Evolutionary conservation across 2,329 filamentous ascomycete genomes (phyloP).

Genomic region (Beauveria caledonica): DNA sequence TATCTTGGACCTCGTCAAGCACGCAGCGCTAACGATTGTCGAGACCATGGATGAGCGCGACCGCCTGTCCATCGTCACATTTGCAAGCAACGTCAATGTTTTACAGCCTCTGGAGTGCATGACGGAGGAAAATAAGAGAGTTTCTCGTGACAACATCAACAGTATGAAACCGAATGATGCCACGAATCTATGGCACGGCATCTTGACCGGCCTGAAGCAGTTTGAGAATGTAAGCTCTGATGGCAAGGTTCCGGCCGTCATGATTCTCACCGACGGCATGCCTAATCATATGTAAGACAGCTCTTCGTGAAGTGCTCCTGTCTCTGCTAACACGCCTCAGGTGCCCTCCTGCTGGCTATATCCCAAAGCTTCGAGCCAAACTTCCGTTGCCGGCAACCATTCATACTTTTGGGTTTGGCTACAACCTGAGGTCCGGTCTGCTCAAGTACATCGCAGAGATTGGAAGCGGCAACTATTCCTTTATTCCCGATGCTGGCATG

Average conservation of each 20-base stretch:
- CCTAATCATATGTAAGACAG: slow-evolving; percentile 42
- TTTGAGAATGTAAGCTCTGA: slow-evolving; percentile 28
- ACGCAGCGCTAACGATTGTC: slow-evolving; percentile 50
- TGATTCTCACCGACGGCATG: slow-evolving; percentile 47
- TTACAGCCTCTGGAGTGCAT: slow-evolving; percentile 41
- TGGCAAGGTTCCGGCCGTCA: slow-evolving; percentile 38
- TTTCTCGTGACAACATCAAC: slow-evolving; percentile 33
- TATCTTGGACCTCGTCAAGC: slow-evolving; percentile 51
- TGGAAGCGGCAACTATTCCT: slow-evolving; percentile 49
- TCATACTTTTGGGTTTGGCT: slow-evolving; percentile 31
- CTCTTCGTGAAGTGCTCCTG: not conserved
- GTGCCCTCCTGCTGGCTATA: slow-evolving; percentile 43
- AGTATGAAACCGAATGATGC: slow-evolving; percentile 27
- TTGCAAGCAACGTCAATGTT: slow-evolving; percentile 32
- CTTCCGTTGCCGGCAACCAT: slow-evolving; percentile 33
- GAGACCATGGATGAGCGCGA: slow-evolving; percentile 47
- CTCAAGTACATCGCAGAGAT: slow-evolving; percentile 53
- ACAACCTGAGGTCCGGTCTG: slow-evolving; percentile 33
- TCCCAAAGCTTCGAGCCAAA: slow-evolving; percentile 42
- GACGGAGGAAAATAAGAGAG: slow-evolving; percentile 36
- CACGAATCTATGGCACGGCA: slow-evolving; percentile 53
- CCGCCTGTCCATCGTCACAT: slow-evolving; percentile 50
- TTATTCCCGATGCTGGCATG: slow-evolving; percentile 56
- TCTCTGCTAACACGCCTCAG: slow-evolving; percentile 16
- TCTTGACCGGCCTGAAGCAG: slow-evolving; percentile 40